Percentiles rank a stretch among this genome's conserved stretches.
Evolutionary conservation across 1,139 yeast genomes (phyloP).

Genomic region (Taiozyma sp.): DNA sequence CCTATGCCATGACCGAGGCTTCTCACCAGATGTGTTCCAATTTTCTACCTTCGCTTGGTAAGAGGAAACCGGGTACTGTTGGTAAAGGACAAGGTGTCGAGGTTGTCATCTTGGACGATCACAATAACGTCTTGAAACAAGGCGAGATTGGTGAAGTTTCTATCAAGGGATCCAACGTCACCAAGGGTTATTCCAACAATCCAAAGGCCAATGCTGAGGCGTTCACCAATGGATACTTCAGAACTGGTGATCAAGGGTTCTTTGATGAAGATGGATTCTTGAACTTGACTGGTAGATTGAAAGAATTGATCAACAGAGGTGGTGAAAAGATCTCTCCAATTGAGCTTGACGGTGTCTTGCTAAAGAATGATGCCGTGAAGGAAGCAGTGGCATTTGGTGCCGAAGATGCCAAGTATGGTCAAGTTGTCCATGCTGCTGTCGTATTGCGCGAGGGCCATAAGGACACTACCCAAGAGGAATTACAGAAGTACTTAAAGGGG

Average conservation of each 20-base stretch:
- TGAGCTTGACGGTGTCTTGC: constrained; percentile 55
- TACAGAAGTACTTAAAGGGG: constrained; percentile 37
- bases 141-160: constrained; percentile 64
- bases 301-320: constrained; percentile 64
- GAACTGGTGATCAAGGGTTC: constrained; percentile 71
- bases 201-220: constrained; percentile 62
- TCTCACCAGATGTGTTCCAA: constrained; percentile 71
- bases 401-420: constrained; percentile 60
- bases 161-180: constrained; percentile 59
- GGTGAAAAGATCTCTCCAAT: constrained; percentile 70
- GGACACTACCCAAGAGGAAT: constrained; percentile 35
- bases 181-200: constrained; percentile 67
- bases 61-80: constrained; percentile 63
- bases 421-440: constrained; percentile 60
- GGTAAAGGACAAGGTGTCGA: constrained; percentile 69
- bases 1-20: constrained; percentile 79
- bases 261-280: constrained; percentile 55
- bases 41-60: constrained; percentile 51
- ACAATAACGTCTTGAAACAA: constrained; percentile 38
- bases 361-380: constrained; percentile 49
- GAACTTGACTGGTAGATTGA: constrained; percentile 58
- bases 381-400: constrained; percentile 71
- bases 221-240: constrained; percentile 53
- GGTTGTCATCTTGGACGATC: constrained; percentile 48
- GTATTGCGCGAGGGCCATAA: constrained; percentile 37